These are phyloP conservation scores for Earliella scabrosa DNA, from an alignment of 1,284 basidiomycete species.

Conservation along the genomic window DNA sequence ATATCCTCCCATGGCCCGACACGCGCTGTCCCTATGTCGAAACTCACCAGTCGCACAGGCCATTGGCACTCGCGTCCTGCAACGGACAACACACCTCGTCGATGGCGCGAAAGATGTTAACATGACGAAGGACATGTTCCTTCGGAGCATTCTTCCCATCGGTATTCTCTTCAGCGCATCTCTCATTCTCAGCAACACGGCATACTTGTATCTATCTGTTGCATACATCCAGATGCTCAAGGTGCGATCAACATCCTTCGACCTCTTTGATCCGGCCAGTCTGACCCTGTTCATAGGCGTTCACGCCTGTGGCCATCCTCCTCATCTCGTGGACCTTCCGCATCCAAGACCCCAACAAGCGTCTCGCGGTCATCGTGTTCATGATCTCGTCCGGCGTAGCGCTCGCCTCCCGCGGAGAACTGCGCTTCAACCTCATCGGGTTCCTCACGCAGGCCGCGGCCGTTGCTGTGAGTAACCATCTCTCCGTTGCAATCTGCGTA, in stretches of 20 bases:
- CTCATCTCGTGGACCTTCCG: slow-evolving; percentile 93
- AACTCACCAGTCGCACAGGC: too few species aligned
- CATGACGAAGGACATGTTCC: slow-evolving; percentile 83
- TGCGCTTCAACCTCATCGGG: slow-evolving; percentile 84
- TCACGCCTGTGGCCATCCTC: slow-evolving; percentile 95
- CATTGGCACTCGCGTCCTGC: slow-evolving; percentile 87
- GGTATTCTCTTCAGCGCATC: slow-evolving; percentile 92
- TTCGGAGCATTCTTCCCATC: slow-evolving; percentile 91
- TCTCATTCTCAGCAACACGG: slow-evolving; percentile 92
- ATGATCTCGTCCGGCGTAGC: slow-evolving; percentile 94
- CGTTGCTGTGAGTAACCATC: slow-evolving; percentile 54
- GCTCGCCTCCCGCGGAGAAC: slow-evolving; percentile 86
- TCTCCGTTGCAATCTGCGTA: slow-evolving; percentile 4
- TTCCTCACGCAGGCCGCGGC: slow-evolving; percentile 87
- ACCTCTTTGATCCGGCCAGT: neutral
- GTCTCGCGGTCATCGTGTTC: slow-evolving; percentile 82
- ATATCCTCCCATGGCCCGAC: too few species aligned
- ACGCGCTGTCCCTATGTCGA: too few species aligned
- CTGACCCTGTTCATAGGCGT: slow-evolving; percentile 62
- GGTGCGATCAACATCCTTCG: slow-evolving; percentile 44
- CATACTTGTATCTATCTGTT: slow-evolving; percentile 91
- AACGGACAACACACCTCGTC: slow-evolving; percentile 88
- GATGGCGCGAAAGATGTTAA: slow-evolving; percentile 89
- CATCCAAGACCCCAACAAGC: slow-evolving; percentile 86
- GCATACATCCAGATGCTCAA: slow-evolving; percentile 99